Conservation (phyloP, 441 rosid genomes). For the Bocquillonia castaneifolia region DNA sequence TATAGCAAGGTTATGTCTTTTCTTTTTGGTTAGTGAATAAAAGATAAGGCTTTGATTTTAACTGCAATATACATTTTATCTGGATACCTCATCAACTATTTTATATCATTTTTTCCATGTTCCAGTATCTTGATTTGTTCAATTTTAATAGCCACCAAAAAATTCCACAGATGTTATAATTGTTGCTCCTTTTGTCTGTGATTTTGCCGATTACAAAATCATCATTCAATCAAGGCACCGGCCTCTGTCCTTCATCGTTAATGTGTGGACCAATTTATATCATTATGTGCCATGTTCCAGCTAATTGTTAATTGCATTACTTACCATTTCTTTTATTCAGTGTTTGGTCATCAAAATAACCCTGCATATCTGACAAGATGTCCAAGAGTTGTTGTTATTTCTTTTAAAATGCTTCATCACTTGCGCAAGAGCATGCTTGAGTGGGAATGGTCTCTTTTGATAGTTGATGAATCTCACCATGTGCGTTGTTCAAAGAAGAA, state of each 20-base stretch:
- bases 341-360: constrained; percentile 75
- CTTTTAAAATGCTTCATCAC: constrained; percentile 81
- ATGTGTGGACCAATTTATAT: background rate
- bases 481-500: constrained; percentile 68
- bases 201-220: constrained; percentile 7
- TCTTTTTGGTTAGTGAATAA: background rate
- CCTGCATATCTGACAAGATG: constrained; percentile 58
- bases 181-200: background rate
- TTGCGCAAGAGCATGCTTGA: constrained; percentile 64
- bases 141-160: background rate
- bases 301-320: constrained; percentile 5
- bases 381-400: constrained; percentile 86
- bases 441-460: constrained; percentile 78
- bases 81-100: background rate
- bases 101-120: background rate
- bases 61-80: background rate
- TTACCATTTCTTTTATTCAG: constrained; percentile 37
- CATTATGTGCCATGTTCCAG: constrained; percentile 9
- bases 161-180: background rate
- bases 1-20: background rate
- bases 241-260: constrained; percentile 3
- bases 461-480: constrained; percentile 95
- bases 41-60: background rate
- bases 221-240: constrained; percentile 3
- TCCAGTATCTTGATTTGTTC: background rate